These are phyloP conservation scores for Fusarium praegraminearum DNA, from an alignment of 2,329 filamentous ascomycete species.

Conservation along the genomic window DNA sequence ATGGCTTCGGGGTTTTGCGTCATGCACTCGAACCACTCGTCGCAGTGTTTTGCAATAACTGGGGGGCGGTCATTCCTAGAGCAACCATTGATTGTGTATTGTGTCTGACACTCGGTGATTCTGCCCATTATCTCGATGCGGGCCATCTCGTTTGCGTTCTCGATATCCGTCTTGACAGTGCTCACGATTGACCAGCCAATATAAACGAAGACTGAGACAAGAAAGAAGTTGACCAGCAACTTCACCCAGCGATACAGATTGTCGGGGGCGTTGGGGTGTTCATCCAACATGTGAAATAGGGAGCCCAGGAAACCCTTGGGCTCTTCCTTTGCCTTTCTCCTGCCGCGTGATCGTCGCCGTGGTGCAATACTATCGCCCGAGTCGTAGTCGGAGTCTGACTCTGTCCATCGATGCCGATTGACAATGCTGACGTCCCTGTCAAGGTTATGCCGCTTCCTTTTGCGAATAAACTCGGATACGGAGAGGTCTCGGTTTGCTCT, in stretches of 20 bases:
- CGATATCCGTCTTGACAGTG: slow-evolving; percentile 80
- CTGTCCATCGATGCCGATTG: slow-evolving; percentile 59
- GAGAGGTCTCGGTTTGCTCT: slow-evolving; percentile 58
- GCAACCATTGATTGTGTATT: slow-evolving; percentile 84
- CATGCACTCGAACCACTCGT: slow-evolving; percentile 90
- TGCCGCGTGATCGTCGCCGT: slow-evolving; percentile 43
- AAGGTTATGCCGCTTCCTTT: slow-evolving; percentile 64
- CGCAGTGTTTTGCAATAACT: slow-evolving; percentile 78
- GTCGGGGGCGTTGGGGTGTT: slow-evolving; percentile 69
- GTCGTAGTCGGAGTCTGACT: slow-evolving; percentile 63
- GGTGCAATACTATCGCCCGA: slow-evolving; percentile 56
- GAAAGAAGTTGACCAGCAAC: slow-evolving; percentile 72
- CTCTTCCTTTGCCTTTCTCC: slow-evolving; percentile 40
- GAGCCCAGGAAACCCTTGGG: slow-evolving; percentile 54
- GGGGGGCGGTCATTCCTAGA: slow-evolving; percentile 76
- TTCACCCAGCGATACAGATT: slow-evolving; percentile 71
- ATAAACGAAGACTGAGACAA: slow-evolving; percentile 69
- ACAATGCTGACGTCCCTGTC: slow-evolving; percentile 66
- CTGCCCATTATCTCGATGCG: slow-evolving; percentile 77
- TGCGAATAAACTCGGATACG: slow-evolving; percentile 62
- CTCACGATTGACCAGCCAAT: slow-evolving; percentile 76
- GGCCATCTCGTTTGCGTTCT: slow-evolving; percentile 75
- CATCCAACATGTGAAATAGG: slow-evolving; percentile 65
- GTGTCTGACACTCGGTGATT: slow-evolving; percentile 77
- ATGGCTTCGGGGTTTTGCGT: slow-evolving; percentile 81